Evolutionary conservation across 371 early-diverging fungal species (phyloP), one percentile per base, ranked within the genome.

Genomic region (Lichtheimia ramosa): DNA sequence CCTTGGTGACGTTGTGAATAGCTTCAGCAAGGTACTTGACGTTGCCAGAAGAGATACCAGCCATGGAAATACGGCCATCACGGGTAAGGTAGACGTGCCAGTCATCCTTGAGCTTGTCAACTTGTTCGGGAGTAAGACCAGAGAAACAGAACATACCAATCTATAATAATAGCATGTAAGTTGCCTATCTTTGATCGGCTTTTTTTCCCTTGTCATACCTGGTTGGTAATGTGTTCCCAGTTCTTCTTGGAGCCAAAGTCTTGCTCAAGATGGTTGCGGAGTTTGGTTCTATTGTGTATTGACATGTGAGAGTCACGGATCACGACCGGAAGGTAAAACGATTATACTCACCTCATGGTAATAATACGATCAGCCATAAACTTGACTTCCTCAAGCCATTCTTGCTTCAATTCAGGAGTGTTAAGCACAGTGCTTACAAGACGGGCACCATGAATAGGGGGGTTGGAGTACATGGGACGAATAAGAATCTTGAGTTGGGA

Each of bases 111-210:
- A 98, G 75, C 61, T 88, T 80, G 70, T 90, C 92, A 48, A 96
- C 96, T 75, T 93, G 90, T 63, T 90, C 92, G 42, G 96, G 89
- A n/a, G 72, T 92, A 71, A 98, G 81, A 25, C 99, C 99, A 48
- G 98, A 92, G 85, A 81, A 98, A 83, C 94, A 95, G 89, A 98
- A 98, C 99, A 98, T 98, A 74, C 99, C 99, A 66, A 98, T 98
- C 84, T 63, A 55, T 21, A n/a, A n/a, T n/a, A n/a, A 23, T 20
- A 7, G 16, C n/a, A 16, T 42, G 39, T n/a, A 63, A 59, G 34
- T 34, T 34, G 34, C 10, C 34, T 34, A 34, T 34, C 34, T 34
- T 34, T 34, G 34, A 34, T 34, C 34, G 34, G 46, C 46, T 46
- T 7, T 46, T 46, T 46, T 21, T 21, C 5, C 46, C 46, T 46